Evolutionary conservation across 805 yeast genomes (phyloP).

Genomic region (Candida coquimbonensis): DNA sequence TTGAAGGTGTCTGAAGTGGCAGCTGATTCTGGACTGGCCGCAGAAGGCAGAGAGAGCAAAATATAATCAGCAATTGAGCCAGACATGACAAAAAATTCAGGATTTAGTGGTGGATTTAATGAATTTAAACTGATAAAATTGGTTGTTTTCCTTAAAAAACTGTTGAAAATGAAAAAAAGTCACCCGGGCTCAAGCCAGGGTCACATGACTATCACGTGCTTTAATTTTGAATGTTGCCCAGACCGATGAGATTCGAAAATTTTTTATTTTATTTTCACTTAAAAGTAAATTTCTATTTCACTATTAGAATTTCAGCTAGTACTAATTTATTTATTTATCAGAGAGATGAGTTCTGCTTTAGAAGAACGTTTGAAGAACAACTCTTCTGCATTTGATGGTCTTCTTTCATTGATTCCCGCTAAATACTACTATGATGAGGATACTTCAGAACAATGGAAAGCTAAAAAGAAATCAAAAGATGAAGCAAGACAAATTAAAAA

Average conservation of each 20-base stretch:
- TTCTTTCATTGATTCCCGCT: constrained; percentile 87
- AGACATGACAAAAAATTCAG: constrained; percentile 11
- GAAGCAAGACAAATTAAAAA: constrained; percentile 55
- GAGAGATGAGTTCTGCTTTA: constrained; percentile 46
- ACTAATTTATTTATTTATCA: not conserved
- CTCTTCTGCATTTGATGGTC: constrained; percentile 79
- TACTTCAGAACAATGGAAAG: constrained; percentile 85
- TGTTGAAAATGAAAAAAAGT: not conserved
- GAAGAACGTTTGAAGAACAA: constrained; percentile 75
- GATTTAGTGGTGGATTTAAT: not conserved
- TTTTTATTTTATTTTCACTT: constrained; percentile 1
- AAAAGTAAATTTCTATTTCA: not conserved
- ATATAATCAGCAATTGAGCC: constrained; percentile 37
- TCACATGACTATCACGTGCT: not conserved
- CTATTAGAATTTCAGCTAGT: not conserved
- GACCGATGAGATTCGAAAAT: constrained; percentile 8
- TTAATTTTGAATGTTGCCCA: not conserved
- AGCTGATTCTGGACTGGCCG: constrained; percentile 48
- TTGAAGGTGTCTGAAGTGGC: constrained; percentile 33
- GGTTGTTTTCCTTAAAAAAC: not conserved
- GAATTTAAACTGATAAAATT: not conserved
- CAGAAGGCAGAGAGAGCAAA: constrained; percentile 48
- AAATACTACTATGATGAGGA: constrained; percentile 90
- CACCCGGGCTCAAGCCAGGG: not conserved
- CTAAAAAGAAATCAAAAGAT: constrained; percentile 65